Evolutionary conservation across 345 rosid genomes (phyloP), one percentile per base, ranked within the genome.

Genomic region (Eucalyptus sp.): DNA sequence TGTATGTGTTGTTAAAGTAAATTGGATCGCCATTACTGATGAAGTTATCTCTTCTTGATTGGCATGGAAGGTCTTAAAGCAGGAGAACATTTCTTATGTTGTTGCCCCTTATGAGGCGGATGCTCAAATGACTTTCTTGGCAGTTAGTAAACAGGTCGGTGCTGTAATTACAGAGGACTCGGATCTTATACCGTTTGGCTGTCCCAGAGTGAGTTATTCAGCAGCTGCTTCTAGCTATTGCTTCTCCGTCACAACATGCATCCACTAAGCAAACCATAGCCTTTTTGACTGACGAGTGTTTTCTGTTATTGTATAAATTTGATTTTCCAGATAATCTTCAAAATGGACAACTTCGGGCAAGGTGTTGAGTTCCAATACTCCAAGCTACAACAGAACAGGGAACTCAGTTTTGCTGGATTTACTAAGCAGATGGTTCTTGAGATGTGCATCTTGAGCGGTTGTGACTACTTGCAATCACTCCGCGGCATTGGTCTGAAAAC

Each of bases 101-200:
- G 99, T 98, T 88, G 99, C 99, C 87, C 99, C 99, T 43, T 98
- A 96, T 18, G 99, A 98, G 91, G 99, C 99, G 31, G 99, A 98
- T 96, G 98, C 99, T 44, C 98, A 98, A 88, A 97, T 98, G 99
- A 92, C 99, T 62, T 98, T 95, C 90, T 93, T 98, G 93, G 98
- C 97, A n/a, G 66, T 94, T 86, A 93, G 93, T 91, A 94, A 94
- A 87, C 97, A 95, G 90, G 99, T 95, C 80, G 98, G 95, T 93
- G 99, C 97, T 6, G 94, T 98, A 51, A 95, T 98, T 88, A 97
- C 99, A 2, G 99, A 98, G 93, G 99, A 98, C 92, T 98, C 99
- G 79, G 99, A 98, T 94, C 97, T 98, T 79, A 95, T 98, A 94
- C 97, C 99, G 46, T 98, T 97, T 93, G 99, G 99, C 88, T 96